Base-by-base conservation (phyloP, 1,284 basidiomycete genomes). In the Dichomitus squalens region DNA sequence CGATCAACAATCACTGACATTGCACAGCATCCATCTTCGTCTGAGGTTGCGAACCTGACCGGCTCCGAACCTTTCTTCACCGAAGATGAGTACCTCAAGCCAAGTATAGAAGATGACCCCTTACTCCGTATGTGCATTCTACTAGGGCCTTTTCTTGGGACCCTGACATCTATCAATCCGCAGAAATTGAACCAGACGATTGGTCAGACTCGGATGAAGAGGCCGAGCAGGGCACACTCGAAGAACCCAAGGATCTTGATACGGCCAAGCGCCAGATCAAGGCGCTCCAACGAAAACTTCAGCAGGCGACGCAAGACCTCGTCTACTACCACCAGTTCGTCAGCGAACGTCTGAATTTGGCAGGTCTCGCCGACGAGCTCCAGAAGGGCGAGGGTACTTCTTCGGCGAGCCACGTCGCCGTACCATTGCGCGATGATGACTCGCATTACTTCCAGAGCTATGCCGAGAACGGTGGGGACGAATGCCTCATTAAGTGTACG, bases 391-490 rank as follows among this genome's bases (percentile, higher is more conserved):
- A 67, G 7, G 65, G 70, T n/a, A 68, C 71, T 4, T 58, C 71
- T 2, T 57, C 68, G 1, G 60, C 66, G 16, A 67, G 62, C 4
- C 65, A 68, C 16, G 63, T 70, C 44, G 64, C 63, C 6, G 68
- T 66, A 18, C 67, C 74, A 21, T 52, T 59, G 39, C 76, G 87
- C 35, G 93, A 96, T 65, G 93, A 97, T 66, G 96, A 98, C 72
- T 84, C 91, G 0, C 92, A 97, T 70, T 99, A 99, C 74, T 99
- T 98, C 74, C 83, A 93, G 59, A 93, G 90, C 63, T 98, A 99
- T 68, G 91, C 84, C n/a, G 88, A 88, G 64, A 96, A 97, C 67
- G 94, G 93, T 92, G 61, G n/a, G 18, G 16, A 23, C 41, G 41
- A 43, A 7, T 29, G 40, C n/a, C 18, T 29, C 29, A 11, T 18